Percentiles rank a stretch among this genome's conserved stretches.
phyloP scores from a whole-genome alignment of 176 grass and related monocot genomes.

The Triticum turgidum region DNA sequence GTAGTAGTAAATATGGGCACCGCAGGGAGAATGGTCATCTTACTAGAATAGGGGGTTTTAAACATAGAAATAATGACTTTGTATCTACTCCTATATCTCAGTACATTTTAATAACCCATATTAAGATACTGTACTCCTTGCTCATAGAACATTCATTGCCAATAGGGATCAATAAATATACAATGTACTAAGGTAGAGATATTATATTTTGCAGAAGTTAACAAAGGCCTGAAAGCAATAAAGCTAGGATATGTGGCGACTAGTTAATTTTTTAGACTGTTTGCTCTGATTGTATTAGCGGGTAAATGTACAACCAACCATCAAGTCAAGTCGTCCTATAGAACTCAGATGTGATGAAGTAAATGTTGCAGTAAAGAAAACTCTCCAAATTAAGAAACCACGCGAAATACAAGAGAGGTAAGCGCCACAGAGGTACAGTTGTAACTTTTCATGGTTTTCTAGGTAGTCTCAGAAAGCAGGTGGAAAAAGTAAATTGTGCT shows the following conservation, averaged over 20 bases:
- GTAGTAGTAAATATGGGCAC: neutral
- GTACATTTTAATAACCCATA: neutral
- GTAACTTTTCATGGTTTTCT: neutral
- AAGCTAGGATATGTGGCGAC: neutral
- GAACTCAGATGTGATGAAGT: neutral
- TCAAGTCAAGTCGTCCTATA: neutral
- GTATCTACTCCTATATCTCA: neutral
- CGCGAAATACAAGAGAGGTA: neutral
- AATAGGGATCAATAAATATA: neutral
- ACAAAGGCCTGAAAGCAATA: neutral
- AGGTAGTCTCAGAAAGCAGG: neutral
- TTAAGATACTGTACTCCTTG: neutral
- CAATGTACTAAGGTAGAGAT: neutral
- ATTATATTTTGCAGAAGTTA: neutral
- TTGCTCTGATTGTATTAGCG: neutral
- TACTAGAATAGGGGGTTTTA: neutral
- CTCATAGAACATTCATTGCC: neutral
- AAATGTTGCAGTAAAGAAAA: neutral
- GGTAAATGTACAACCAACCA: neutral
- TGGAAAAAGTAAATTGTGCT: neutral
- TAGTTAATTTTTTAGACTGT: neutral
- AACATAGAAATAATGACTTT: neutral
- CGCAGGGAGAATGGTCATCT: neutral
- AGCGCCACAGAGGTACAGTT: neutral
- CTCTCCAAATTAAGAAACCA: neutral